A percentile compares a stretch with the other conserved stretches of the same genome.
Evolutionary conservation across 257 asterid genomes (phyloP).

Genomic region (Plantago ovata): DNA sequence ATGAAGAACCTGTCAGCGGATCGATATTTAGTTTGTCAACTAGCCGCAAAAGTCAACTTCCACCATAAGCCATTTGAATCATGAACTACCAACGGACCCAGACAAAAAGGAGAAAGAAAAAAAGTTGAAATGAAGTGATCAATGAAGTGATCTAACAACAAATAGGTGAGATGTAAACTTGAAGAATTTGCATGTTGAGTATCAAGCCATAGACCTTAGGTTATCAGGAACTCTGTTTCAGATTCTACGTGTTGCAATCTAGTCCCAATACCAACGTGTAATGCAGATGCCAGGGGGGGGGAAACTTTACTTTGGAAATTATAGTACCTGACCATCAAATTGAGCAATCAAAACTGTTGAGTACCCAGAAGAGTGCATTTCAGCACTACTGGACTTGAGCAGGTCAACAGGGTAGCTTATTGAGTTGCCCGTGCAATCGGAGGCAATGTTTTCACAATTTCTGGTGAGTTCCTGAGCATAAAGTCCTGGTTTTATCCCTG

Average conservation of each 20-base stretch:
- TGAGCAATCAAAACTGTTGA: slow-evolving; percentile 66
- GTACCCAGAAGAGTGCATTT: slow-evolving; percentile 55
- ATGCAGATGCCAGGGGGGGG: slow-evolving; percentile 1
- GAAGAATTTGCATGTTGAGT: slow-evolving; percentile 2
- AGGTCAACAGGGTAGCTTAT: slow-evolving; percentile 44
- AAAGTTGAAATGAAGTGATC: not conserved
- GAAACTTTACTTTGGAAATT: not conserved
- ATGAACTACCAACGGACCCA: too few species aligned
- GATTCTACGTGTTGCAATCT: not conserved
- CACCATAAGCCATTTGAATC: not conserved
- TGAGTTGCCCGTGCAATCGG: slow-evolving; percentile 28
- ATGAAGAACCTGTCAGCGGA: slow-evolving; percentile 51
- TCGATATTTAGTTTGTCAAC: slow-evolving; percentile 6
- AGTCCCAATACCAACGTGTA: not conserved
- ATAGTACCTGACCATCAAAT: slow-evolving; percentile 71
- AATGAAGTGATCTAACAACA: not conserved
- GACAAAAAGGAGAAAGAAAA: not conserved
- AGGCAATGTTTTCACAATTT: slow-evolving; percentile 44
- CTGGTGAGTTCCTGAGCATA: slow-evolving; percentile 69
- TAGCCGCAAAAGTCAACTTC: not conserved
- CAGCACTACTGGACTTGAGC: slow-evolving; percentile 47
- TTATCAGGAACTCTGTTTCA: not conserved
- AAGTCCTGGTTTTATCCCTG: slow-evolving; percentile 65
- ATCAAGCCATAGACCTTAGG: not conserved
- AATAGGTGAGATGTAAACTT: not conserved